Base-by-base conservation (phyloP, 2,329 filamentous ascomycete genomes). In the Fusarium pseudocircinatum region DNA sequence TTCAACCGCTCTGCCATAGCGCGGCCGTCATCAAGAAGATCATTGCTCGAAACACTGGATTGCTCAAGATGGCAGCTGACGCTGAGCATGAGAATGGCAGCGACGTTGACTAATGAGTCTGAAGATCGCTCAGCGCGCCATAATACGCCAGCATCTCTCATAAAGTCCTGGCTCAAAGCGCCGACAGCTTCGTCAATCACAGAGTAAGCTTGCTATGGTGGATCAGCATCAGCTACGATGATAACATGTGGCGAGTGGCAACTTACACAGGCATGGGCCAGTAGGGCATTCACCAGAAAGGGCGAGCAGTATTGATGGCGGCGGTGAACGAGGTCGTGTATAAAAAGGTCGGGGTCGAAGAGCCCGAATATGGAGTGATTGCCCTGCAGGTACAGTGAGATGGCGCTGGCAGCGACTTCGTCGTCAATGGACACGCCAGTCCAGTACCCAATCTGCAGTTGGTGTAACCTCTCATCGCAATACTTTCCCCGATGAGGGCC, bases 331-430 rank as follows among this genome's bases (percentile, higher is more conserved):
- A 83, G 70, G 60, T 82, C 80, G 14, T 65, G 56, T 36, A 83
- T 68, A 49, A 83, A 81, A 4, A 82, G 73, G 34, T 75, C n/a
- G 0, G 82, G 67, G 34, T 82, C 77, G 47, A 83, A 83, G 3
- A 81, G 61, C 6, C 80, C 81, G 11, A 83, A 73, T 1, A 83
- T 72, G 1, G 81, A 80, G 52, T 83, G 79, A 14, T 82, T 80
- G 11, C 79, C 79, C 50, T 71, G 64, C 2, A 82, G 71, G 42
- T 82, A 83, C 4, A 79, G 62, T 0, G 80, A 82, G 13, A 83
- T 78, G 28, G 77, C 73, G 22, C 71, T 66, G 1, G 79, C 80
- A 20, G 80, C 78, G 15, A 81, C 71, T 15, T 80, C 74, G 34
- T 80, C 67, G 7, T 71, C 53, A n/a, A 82, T 67, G 7, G 67